Base-by-base conservation (phyloP, 345 rosid species). In the Euphorbia tirucalli region DNA sequence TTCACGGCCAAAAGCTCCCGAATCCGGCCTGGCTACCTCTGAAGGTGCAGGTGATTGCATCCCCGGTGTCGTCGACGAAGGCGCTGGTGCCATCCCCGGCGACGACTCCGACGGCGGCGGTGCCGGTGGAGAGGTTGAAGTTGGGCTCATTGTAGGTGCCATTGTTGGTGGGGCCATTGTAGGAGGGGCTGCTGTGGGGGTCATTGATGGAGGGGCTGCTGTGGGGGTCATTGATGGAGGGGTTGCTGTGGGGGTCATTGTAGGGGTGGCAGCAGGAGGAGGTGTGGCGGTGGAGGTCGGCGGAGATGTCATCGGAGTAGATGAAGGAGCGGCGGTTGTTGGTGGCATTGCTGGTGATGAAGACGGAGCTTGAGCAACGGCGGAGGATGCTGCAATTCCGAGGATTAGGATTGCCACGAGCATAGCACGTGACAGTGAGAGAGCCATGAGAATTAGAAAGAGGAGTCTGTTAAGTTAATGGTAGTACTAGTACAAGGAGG, bases 281-380 rank as follows among this genome's bases (percentile, higher is more conserved):
- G 79, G 72, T 3, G 77, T 14, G 19, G 73, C 4, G 15, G 28
- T 52, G 0, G 24, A 14, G 24, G 35, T 43, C 1, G 83, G 41
- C 0, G 83, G 61, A 10, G 71, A 44, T 27, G 75, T 9, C 2
- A 61, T 27, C 0, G 59, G 44, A 2, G 41, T 0, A 2, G 69
- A 63, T 39, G 74, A 35, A 8, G 65, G n/a, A 43, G 73, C 44
- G 9, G 25, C 6, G 14, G 55, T 35, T 3, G 75, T 15, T 0
- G 82, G 22, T 0, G 66, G 7, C 66, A 61, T 61, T 2, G 48
- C 7, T 35, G 82, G 83, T 24, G 77, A 4, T 21, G 75, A 37
- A 15, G 69, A 25, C 3, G 85, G 82, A 49, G 67, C 71, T 69
- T 77, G 86, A 61, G 78, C 86, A n/a, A 75, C 49, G 66, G 83